phyloP scores from a whole-genome alignment of 805 yeast genomes.

The Candida coquimbonensis region DNA sequence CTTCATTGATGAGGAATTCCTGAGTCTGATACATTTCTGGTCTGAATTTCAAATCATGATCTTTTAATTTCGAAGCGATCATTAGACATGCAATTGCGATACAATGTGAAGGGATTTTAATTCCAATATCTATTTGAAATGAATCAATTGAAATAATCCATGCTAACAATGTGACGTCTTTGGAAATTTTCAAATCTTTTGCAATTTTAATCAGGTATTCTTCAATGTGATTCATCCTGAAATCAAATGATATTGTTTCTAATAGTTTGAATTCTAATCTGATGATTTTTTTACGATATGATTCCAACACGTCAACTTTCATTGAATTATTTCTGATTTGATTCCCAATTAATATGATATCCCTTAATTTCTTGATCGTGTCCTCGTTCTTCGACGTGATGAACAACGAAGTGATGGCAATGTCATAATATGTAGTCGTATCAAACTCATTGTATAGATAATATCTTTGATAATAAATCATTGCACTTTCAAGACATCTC shows the following conservation, averaged over 20 bases:
- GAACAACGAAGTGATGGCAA: slow-evolving; percentile 64
- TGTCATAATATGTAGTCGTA: slow-evolving; percentile 45
- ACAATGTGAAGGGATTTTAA: slow-evolving; percentile 69
- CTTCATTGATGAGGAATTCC: slow-evolving; percentile 33
- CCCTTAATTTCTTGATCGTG: slow-evolving; percentile 67
- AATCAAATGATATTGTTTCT: slow-evolving; percentile 76
- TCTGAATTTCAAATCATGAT: slow-evolving; percentile 19
- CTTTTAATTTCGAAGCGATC: slow-evolving; percentile 46
- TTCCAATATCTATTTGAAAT: slow-evolving; percentile 57
- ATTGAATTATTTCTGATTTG: slow-evolving; percentile 24
- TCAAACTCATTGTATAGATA: slow-evolving; percentile 59
- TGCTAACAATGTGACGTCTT: slow-evolving; percentile 44
- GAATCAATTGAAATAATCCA: slow-evolving; percentile 79
- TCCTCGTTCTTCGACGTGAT: slow-evolving; percentile 78
- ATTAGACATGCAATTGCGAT: slow-evolving; percentile 64
- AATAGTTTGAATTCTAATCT: slow-evolving; percentile 63
- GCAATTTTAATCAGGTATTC: slow-evolving; percentile 56
- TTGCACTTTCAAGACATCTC: slow-evolving; percentile 60
- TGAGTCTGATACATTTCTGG: slow-evolving; percentile 10
- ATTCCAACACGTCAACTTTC: slow-evolving; percentile 36
- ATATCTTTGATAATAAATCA: slow-evolving; percentile 67
- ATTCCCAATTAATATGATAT: slow-evolving; percentile 42
- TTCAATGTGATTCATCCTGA: slow-evolving; percentile 62
- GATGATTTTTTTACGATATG: slow-evolving; percentile 49
- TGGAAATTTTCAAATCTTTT: slow-evolving; percentile 40